Evolutionary conservation across 352 stramenopile genomes (phyloP).

Genomic region (Pythium folliculosum): DNA sequence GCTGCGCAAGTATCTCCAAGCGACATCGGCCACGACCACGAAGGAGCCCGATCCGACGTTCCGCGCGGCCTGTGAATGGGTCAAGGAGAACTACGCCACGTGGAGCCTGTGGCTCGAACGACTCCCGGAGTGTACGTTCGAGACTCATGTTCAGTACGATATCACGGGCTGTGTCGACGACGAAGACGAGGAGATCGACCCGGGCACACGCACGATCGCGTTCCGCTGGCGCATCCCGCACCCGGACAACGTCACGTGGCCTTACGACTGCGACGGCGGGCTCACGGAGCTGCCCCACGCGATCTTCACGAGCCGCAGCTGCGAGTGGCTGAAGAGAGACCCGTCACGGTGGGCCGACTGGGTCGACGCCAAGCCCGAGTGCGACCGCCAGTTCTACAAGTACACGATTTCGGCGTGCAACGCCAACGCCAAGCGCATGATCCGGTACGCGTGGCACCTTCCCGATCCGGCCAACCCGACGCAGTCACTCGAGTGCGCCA

Average conservation of each 20-base stretch:
- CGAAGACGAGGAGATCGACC: background rate
- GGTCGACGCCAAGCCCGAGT: slow-evolving; percentile 34
- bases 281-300: slow-evolving; percentile 27
- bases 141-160: slow-evolving; percentile 33
- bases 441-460: slow-evolving; percentile 49
- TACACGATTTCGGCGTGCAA: slow-evolving; percentile 46
- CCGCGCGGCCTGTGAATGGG: slow-evolving; percentile 36
- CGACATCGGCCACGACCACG: background rate
- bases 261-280: slow-evolving; percentile 51
- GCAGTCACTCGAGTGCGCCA: slow-evolving; percentile 40
- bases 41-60: slow-evolving; percentile 26
- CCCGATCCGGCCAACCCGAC: slow-evolving; percentile 24
- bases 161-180: slow-evolving; percentile 32
- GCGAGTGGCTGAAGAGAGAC: slow-evolving; percentile 28
- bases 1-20: slow-evolving; percentile 8
- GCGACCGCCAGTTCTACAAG: slow-evolving; percentile 44
- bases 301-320: slow-evolving; percentile 40
- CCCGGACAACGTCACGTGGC: slow-evolving; percentile 31
- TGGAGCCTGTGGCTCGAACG: slow-evolving; percentile 35
- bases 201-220: slow-evolving; percentile 21
- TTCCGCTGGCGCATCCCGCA: slow-evolving; percentile 41
- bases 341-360: slow-evolving; percentile 27
- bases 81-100: slow-evolving; percentile 31
- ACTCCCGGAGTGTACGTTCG: slow-evolving; percentile 28
- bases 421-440: slow-evolving; percentile 27